phyloP scores from a whole-genome alignment of 371 early-diverging fungal genomes.

The Amoeboaphelidium occidentale region DNA sequence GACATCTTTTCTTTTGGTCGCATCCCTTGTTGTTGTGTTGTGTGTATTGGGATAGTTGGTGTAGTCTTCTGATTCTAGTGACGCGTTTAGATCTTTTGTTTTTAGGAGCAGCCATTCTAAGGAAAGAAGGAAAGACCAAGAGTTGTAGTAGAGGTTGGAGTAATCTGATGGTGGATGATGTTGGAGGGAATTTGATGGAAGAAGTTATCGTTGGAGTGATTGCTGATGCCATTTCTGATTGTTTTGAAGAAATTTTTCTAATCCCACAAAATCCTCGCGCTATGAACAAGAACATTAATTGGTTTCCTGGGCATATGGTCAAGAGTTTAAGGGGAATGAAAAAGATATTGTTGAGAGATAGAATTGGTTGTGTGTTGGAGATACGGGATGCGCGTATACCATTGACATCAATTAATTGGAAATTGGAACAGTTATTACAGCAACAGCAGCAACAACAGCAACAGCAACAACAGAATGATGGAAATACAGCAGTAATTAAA shows the following conservation, averaged over 20 bases:
- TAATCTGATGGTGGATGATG: too few relatives aligned
- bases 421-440: conserved; percentile 37
- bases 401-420: conserved; percentile 57
- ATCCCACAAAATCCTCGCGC: too few relatives aligned
- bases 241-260: too few relatives aligned
- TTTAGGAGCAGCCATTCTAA: background rate
- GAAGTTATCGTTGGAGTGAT: too few relatives aligned
- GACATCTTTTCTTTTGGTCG: background rate
- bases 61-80: background rate
- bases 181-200: too few relatives aligned
- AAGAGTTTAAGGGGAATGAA: conserved; percentile 51
- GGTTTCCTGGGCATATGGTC: conserved; percentile 90
- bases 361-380: conserved; percentile 69
- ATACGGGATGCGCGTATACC: conserved; percentile 84
- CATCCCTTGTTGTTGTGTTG: background rate
- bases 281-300: conserved; percentile 55
- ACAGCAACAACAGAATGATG: background rate
- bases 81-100: background rate
- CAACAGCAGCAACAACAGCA: background rate
- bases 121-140: background rate
- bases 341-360: conserved; percentile 28
- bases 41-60: background rate
- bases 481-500: too few relatives aligned
- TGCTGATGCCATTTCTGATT: too few relatives aligned
- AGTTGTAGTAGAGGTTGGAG: background rate